A percentile compares a stretch with the other conserved stretches of the same genome.
phyloP scores from a whole-genome alignment of 306 rosid genomes.

The Lupinus albus region DNA sequence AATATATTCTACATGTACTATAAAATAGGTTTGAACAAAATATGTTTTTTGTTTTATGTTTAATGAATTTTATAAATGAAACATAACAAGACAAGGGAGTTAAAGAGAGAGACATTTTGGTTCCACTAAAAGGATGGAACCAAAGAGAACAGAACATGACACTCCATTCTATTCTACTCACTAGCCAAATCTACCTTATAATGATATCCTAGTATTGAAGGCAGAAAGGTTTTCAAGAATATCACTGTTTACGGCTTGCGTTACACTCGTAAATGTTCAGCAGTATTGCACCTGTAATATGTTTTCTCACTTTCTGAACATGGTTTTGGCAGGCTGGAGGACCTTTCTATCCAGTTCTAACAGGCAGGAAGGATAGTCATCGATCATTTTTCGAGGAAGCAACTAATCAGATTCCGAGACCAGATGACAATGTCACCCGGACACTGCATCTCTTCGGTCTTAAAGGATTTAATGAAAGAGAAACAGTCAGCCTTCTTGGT shows the following conservation, averaged over 20 bases:
- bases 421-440: slow-evolving; percentile 61
- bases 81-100: too few relatives aligned
- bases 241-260: neutral
- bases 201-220: slow-evolving; percentile 18
- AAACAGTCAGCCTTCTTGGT: slow-evolving; percentile 91
- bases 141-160: too few relatives aligned
- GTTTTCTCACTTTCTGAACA: slow-evolving; percentile 20
- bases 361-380: slow-evolving; percentile 73
- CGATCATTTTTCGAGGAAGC: slow-evolving; percentile 62
- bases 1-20: too few relatives aligned
- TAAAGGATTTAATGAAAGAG: slow-evolving; percentile 78
- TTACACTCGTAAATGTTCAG: neutral
- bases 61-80: too few relatives aligned
- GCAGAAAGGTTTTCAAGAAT: slow-evolving; percentile 8
- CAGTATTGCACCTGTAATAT: slow-evolving; percentile 13
- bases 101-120: too few relatives aligned
- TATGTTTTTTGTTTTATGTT: too few relatives aligned
- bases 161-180: too few relatives aligned
- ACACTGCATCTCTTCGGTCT: slow-evolving; percentile 61
- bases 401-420: slow-evolving; percentile 65
- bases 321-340: slow-evolving; percentile 71
- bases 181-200: neutral
- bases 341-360: slow-evolving; percentile 78
- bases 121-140: too few relatives aligned
- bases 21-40: too few relatives aligned